Evolutionary conservation across 2,329 filamentous ascomycete genomes (phyloP).

Genomic region (Torrubiellomyces zombiae): DNA sequence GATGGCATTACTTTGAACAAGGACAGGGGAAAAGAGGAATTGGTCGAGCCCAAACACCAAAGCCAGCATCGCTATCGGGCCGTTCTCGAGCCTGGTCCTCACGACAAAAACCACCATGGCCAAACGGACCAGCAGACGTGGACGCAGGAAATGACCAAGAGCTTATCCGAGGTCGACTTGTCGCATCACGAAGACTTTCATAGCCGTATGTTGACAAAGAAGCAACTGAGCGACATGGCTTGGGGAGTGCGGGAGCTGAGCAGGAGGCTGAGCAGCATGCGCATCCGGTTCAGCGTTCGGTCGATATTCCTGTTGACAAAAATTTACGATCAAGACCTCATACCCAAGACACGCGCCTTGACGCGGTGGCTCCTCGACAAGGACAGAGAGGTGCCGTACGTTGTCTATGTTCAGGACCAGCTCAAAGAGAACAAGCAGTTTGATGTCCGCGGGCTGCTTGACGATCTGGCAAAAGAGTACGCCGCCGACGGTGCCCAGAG

Average conservation of each 20-base stretch:
- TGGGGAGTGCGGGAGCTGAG: conserved; percentile 87
- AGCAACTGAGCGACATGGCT: conserved; percentile 90
- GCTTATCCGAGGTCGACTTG: conserved; percentile 23
- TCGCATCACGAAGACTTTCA: conserved; percentile 23
- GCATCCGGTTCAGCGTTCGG: conserved; percentile 64
- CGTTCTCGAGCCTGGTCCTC: conserved; percentile 22
- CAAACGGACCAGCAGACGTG: conserved; percentile 41
- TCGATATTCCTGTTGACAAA: conserved; percentile 84
- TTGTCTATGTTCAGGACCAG: conserved; percentile 68
- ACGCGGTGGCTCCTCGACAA: conserved; percentile 65
- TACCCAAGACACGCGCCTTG: conserved; percentile 61
- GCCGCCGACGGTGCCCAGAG: conserved; percentile 17
- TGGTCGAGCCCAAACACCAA: conserved; percentile 9
- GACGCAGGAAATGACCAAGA: conserved; percentile 29
- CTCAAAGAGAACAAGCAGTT: conserved; percentile 58
- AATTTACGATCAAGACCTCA: conserved; percentile 67
- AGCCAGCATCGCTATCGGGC: conserved; percentile 10
- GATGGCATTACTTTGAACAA: conserved; percentile 5
- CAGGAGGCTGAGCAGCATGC: conserved; percentile 68
- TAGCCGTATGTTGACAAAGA: conserved; percentile 77
- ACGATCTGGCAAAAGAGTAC: conserved; percentile 36
- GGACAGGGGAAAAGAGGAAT: conserved; percentile 7
- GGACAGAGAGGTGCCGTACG: conserved; percentile 51
- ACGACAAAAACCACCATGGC: conserved; percentile 26
- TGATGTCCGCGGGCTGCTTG: conserved; percentile 50